Conservation (phyloP, 2,329 filamentous ascomycete genomes). For the Aureobasidium lini region DNA sequence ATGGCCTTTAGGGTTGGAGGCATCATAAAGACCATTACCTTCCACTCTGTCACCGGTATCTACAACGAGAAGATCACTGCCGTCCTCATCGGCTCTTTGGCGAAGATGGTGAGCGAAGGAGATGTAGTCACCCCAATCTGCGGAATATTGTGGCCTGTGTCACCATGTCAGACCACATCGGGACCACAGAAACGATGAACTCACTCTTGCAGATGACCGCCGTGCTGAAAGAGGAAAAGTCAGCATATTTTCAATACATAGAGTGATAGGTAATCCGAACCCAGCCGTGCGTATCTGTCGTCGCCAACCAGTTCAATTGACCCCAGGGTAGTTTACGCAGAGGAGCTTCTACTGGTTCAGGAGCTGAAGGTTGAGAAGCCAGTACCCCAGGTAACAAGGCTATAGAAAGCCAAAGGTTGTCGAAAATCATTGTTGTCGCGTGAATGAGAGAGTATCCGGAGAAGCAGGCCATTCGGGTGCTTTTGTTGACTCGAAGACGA, state of each 20-base stretch:
- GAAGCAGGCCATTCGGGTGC: constrained; percentile 2
- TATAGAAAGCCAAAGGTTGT: constrained; percentile 19
- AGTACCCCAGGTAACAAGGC: constrained; percentile 20
- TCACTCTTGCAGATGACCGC: constrained; percentile 84
- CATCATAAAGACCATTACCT: constrained; percentile 90
- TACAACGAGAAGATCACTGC: constrained; percentile 80
- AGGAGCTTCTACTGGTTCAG: constrained; percentile 68
- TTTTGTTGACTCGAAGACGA: background rate
- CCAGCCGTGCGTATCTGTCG: constrained; percentile 89
- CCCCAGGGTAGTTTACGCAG: constrained; percentile 82
- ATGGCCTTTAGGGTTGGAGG: constrained; percentile 75
- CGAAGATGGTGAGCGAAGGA: constrained; percentile 83
- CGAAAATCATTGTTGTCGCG: constrained; percentile 15
- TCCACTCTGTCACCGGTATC: constrained; percentile 93
- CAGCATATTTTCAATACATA: no score
- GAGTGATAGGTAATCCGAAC: no score
- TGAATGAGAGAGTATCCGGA: background rate
- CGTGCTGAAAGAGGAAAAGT: constrained; percentile 46
- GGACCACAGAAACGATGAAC: constrained; percentile 22
- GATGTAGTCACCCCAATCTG: constrained; percentile 96
- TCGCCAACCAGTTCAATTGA: constrained; percentile 91
- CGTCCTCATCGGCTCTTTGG: constrained; percentile 66
- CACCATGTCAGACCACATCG: background rate
- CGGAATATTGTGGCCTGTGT: constrained; percentile 73
- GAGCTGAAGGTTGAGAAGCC: constrained; percentile 67